These are phyloP conservation scores for Mycena venus DNA, from an alignment of 768 basidiomycete genomes.

Conservation along the genomic window DNA sequence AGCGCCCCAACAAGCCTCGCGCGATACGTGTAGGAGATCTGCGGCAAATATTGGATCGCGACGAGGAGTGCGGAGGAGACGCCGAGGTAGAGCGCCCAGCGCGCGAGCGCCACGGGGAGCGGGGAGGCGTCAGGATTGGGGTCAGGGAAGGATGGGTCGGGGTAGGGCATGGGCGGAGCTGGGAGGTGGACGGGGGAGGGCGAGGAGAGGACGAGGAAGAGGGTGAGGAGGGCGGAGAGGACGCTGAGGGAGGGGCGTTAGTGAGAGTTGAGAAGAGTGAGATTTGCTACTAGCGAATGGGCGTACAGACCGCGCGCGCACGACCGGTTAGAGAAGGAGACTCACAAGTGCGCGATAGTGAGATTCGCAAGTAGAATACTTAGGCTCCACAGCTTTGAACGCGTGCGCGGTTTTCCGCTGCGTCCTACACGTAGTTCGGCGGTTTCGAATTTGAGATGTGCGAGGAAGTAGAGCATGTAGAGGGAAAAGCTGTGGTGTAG, in stretches of 20 bases:
- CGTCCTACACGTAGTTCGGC: not conserved
- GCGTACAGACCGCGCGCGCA: no score
- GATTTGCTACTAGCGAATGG: no score
- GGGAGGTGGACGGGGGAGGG: slow-evolving; percentile 50
- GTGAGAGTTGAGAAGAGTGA: not conserved
- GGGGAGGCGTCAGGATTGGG: slow-evolving; percentile 31
- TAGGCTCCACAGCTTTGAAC: slow-evolving; percentile 67
- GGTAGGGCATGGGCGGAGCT: slow-evolving; percentile 47
- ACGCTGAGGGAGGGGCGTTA: slow-evolving; percentile 50
- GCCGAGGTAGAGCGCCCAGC: slow-evolving; percentile 92
- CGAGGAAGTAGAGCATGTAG: slow-evolving; percentile 93
- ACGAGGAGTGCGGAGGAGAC: slow-evolving; percentile 84
- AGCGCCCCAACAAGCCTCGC: slow-evolving; percentile 90
- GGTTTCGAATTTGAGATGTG: slow-evolving; percentile 77
- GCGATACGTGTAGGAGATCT: slow-evolving; percentile 84
- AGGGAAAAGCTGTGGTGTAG: slow-evolving; percentile 75
- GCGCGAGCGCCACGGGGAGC: slow-evolving; percentile 28
- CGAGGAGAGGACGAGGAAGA: slow-evolving; percentile 68
- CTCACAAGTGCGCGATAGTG: slow-evolving; percentile 81
- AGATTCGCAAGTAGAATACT: slow-evolving; percentile 83
- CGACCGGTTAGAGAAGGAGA: no score
- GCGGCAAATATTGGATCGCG: slow-evolving; percentile 89
- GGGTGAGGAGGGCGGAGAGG: slow-evolving; percentile 70
- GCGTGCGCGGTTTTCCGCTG: slow-evolving; percentile 6
- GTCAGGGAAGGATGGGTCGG: slow-evolving; percentile 53